Percentiles rank a stretch among this genome's conserved stretches.
These are phyloP conservation scores for Corylus heterophylla DNA, from an alignment of 306 rosid genomes.

Conservation along the genomic window DNA sequence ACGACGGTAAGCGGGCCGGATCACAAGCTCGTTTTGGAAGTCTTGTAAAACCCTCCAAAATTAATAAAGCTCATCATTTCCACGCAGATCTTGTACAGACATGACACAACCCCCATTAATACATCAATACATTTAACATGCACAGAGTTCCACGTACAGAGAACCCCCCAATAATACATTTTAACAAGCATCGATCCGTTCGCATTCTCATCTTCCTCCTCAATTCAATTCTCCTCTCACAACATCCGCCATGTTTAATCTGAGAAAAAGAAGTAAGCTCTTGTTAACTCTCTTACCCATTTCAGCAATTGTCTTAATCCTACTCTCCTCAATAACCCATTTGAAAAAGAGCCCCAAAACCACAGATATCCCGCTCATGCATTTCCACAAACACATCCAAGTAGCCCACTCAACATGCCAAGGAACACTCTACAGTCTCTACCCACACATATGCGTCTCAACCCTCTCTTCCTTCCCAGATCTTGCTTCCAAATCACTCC, in stretches of 20 bases:
- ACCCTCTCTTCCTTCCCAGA: conserved; percentile 58
- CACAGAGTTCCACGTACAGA: no score
- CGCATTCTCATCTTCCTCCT: background rate
- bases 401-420: conserved; percentile 57
- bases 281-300: conserved; percentile 18
- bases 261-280: conserved; percentile 22
- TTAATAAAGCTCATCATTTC: no score
- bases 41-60: no score
- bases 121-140: no score
- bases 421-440: conserved; percentile 49
- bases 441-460: conserved; percentile 68
- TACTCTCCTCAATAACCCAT: conserved; percentile 23
- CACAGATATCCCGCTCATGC: conserved; percentile 11
- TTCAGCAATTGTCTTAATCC: conserved; percentile 9
- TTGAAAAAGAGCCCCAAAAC: conserved; percentile 10
- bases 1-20: no score
- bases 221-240: background rate
- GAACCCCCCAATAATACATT: background rate
- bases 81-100: no score
- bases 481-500: conserved; percentile 56
- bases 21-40: no score
- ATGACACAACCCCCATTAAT: no score
- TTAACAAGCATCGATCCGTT: background rate
- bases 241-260: conserved; percentile 24
- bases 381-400: conserved; percentile 42